phyloP scores from a whole-genome alignment of 2,329 filamentous ascomycete species.

The Curvularia verruculosa region DNA sequence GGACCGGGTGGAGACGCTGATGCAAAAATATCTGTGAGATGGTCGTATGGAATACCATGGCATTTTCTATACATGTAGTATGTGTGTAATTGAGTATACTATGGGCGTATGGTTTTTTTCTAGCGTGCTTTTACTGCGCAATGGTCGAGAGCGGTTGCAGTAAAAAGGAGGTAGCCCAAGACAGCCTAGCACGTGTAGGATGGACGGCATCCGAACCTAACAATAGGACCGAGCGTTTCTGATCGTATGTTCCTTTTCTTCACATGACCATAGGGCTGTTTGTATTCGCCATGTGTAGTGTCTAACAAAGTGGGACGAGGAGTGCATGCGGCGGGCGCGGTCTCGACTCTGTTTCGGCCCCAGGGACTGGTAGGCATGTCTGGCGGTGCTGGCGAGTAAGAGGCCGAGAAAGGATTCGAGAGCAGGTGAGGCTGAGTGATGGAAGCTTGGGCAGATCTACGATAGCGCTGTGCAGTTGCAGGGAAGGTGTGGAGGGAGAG shows the following conservation, averaged over 20 bases:
- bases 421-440: constrained; percentile 1
- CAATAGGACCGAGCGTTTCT: not conserved
- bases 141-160: not conserved
- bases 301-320: not conserved
- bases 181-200: not conserved
- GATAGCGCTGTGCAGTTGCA: constrained; percentile 3
- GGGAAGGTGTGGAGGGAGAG: constrained; percentile 7
- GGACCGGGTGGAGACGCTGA: constrained; percentile 45
- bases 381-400: not conserved
- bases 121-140: not conserved
- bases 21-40: constrained; percentile 42
- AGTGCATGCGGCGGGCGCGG: not conserved
- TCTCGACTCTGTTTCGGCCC: not conserved
- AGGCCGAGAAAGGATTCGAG: not conserved
- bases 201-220: not conserved
- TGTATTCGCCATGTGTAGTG: not conserved
- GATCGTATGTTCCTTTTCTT: not conserved
- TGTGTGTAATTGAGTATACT: no score
- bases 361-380: not conserved
- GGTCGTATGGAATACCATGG: no score
- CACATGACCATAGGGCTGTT: not conserved
- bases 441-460: constrained; percentile 10
- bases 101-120: no score
- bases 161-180: not conserved
- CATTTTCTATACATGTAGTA: no score